phyloP scores from a whole-genome alignment of 2,329 filamentous ascomycete species.

The Monilinia polystroma region DNA sequence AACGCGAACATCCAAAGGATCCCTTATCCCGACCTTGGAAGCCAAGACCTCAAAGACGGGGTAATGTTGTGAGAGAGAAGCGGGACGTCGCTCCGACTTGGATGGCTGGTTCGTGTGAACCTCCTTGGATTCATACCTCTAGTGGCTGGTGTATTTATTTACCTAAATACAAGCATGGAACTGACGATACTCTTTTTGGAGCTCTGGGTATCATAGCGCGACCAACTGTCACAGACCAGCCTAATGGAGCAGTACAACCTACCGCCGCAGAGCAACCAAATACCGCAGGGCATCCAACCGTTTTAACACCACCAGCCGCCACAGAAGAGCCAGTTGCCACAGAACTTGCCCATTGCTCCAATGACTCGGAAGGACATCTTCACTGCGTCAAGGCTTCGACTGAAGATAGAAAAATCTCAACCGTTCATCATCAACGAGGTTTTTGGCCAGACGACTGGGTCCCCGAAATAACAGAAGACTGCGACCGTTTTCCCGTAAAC shows the following conservation, averaged over 20 bases:
- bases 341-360: not conserved
- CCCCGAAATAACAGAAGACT: constrained; percentile 15
- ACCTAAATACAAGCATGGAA: not conserved
- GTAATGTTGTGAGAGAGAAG: not conserved
- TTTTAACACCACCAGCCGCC: not conserved
- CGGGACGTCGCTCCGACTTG: not conserved
- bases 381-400: not conserved
- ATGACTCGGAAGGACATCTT: not conserved
- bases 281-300: not conserved
- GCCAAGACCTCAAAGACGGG: not conserved
- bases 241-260: not conserved
- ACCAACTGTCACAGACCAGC: not conserved
- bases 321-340: not conserved
- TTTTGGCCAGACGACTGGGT: constrained; percentile 18
- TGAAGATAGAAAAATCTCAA: not conserved
- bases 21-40: not conserved
- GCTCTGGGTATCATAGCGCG: not conserved
- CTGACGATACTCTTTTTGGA: too few relatives aligned
- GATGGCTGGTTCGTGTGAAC: constrained; percentile 2
- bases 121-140: not conserved
- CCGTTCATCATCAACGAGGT: constrained; percentile 1
- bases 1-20: not conserved
- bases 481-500: constrained; percentile 1
- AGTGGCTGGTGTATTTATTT: not conserved
- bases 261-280: not conserved